Percentiles rank a stretch among this genome's conserved stretches.
These are phyloP conservation scores for Phanerochaete sordida DNA, from an alignment of 768 basidiomycete genomes.

Conservation along the genomic window DNA sequence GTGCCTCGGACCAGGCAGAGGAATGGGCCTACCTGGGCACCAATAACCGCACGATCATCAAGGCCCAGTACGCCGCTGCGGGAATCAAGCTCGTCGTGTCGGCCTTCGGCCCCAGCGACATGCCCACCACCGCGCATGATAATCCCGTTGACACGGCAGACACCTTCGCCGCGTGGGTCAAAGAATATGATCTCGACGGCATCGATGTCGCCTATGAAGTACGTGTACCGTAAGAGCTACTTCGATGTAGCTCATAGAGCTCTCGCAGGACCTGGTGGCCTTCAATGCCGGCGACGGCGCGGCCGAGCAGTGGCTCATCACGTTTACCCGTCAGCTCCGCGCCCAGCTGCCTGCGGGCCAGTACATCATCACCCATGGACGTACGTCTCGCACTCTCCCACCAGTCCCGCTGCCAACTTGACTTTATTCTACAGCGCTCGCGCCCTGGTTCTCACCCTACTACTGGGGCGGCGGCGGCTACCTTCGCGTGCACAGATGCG, in stretches of 20 bases:
- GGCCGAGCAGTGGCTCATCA: slow-evolving; percentile 45
- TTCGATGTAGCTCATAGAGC: not conserved
- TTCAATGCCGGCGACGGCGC: slow-evolving; percentile 46
- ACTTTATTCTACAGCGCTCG: slow-evolving; percentile 34
- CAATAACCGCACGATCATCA: slow-evolving; percentile 42
- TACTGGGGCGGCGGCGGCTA: slow-evolving; percentile 40
- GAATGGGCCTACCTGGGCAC: slow-evolving; percentile 50
- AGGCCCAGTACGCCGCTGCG: slow-evolving; percentile 51
- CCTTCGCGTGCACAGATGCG: slow-evolving; percentile 32
- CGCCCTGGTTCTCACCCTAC: slow-evolving; percentile 39
- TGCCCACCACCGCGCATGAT: slow-evolving; percentile 52
- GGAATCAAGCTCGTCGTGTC: slow-evolving; percentile 64
- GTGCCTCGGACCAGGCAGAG: slow-evolving; percentile 56
- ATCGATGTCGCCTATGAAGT: slow-evolving; percentile 73
- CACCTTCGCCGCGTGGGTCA: slow-evolving; percentile 63
- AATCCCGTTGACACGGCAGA: slow-evolving; percentile 62
- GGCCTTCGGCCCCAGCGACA: slow-evolving; percentile 52
- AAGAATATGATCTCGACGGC: slow-evolving; percentile 57
- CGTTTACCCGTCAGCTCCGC: slow-evolving; percentile 34
- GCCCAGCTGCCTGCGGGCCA: slow-evolving; percentile 30
- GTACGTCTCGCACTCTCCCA: slow-evolving; percentile 16
- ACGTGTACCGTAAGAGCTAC: not conserved
- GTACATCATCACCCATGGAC: slow-evolving; percentile 36
- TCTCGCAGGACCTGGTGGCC: slow-evolving; percentile 54
- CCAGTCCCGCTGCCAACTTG: not conserved